Conservation (phyloP, 192 early-diverging fungal species). For the Chytriomyces hyalinus region DNA sequence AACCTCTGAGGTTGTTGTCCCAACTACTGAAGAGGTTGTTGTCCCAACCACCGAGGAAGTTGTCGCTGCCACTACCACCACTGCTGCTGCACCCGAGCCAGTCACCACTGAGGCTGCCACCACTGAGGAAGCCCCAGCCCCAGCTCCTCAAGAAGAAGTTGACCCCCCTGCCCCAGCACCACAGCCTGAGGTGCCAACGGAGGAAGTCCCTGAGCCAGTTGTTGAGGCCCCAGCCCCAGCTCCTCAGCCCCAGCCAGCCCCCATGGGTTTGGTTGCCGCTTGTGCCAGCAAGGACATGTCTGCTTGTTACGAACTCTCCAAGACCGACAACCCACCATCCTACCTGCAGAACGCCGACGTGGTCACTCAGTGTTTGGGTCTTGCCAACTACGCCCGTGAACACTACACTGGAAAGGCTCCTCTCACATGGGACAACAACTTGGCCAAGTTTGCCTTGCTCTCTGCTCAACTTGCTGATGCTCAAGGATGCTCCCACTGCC, state of each 20-base stretch:
- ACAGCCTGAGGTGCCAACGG: not conserved
- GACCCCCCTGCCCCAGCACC: not conserved
- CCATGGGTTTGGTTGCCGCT: not conserved
- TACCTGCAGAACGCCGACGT: no score
- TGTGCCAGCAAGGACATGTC: not conserved
- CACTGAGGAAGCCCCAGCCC: slow-evolving; percentile 6
- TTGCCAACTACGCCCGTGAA: slow-evolving; percentile 15
- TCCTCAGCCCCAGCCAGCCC: not conserved
- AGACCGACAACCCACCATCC: no score
- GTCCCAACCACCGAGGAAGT: not conserved
- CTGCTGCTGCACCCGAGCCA: not conserved
- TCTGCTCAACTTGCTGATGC: slow-evolving; percentile 1
- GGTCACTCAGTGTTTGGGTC: not conserved
- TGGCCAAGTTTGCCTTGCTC: not conserved
- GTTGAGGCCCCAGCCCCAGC: not conserved
- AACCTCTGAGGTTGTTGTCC: not conserved
- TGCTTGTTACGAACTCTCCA: not conserved
- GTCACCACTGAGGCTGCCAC: not conserved
- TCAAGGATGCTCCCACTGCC: slow-evolving; percentile 9
- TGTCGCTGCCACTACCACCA: not conserved
- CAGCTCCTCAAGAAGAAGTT: slow-evolving; percentile 12
- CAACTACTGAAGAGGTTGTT: not conserved
- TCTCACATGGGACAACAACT: slow-evolving; percentile 6
- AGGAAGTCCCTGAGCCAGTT: not conserved
- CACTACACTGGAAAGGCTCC: slow-evolving; percentile 14